Evolutionary conservation across 768 basidiomycete genomes (phyloP).

Genomic region (Amanita pseudoporphyria): DNA sequence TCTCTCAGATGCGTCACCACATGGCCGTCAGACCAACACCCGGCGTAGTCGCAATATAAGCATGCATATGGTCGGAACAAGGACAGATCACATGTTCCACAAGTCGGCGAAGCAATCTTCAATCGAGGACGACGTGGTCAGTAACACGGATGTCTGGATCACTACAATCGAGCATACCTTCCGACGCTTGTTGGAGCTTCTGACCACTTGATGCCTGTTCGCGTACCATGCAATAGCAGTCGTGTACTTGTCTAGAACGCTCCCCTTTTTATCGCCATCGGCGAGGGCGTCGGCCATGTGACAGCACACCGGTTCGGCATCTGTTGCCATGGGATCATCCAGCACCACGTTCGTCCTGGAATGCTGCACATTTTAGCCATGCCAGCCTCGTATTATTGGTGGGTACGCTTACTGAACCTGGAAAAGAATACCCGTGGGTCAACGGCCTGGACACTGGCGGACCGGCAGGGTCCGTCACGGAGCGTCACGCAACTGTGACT

Average conservation of each 20-base stretch:
- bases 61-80: slow-evolving; percentile 64
- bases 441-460: no score
- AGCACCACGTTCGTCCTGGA: neutral
- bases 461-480: no score
- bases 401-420: no score
- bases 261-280: slow-evolving; percentile 7
- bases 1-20: slow-evolving; percentile 46
- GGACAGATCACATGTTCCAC: slow-evolving; percentile 46
- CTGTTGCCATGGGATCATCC: neutral
- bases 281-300: slow-evolving; percentile 1
- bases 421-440: no score
- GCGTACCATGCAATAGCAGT: slow-evolving; percentile 48
- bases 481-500: neutral
- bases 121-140: slow-evolving; percentile 11
- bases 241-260: slow-evolving; percentile 39
- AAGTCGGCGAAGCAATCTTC: slow-evolving; percentile 45
- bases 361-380: no score
- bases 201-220: slow-evolving; percentile 32
- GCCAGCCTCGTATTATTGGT: no score
- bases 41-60: slow-evolving; percentile 58
- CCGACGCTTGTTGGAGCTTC: slow-evolving; percentile 47
- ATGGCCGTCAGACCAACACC: slow-evolving; percentile 62
- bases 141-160: neutral
- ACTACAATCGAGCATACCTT: slow-evolving; percentile 44
- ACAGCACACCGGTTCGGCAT: neutral